These are phyloP conservation scores for Penicillium decumbens DNA, from an alignment of 2,329 filamentous ascomycete genomes.

Conservation along the genomic window DNA sequence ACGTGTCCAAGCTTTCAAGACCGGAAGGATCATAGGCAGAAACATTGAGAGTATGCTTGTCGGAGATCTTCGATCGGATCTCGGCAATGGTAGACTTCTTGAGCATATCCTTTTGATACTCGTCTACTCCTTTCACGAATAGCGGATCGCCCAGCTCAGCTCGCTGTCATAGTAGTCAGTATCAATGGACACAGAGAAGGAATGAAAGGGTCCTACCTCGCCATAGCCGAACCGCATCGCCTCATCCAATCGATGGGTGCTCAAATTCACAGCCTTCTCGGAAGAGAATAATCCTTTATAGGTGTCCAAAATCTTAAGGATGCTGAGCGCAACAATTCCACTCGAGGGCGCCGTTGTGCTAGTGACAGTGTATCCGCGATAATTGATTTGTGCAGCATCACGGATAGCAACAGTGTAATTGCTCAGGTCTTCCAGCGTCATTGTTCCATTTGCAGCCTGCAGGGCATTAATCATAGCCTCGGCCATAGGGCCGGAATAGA, in stretches of 20 bases:
- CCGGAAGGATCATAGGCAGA: conserved; percentile 67
- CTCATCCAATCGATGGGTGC: conserved; percentile 77
- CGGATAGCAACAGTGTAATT: conserved; percentile 65
- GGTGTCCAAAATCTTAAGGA: conserved; percentile 77
- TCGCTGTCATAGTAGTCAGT: conserved; percentile 45
- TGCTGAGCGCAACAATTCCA: conserved; percentile 68
- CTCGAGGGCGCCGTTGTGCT: conserved; percentile 66
- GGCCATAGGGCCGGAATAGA: conserved; percentile 69
- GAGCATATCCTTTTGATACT: conserved; percentile 66
- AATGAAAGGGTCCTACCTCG: conserved; percentile 28
- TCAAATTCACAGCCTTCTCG: conserved; percentile 55
- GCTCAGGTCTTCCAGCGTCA: conserved; percentile 72
- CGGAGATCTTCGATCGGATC: conserved; percentile 65
- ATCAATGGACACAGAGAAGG: background rate
- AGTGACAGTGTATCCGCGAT: conserved; percentile 66
- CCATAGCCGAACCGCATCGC: conserved; percentile 89
- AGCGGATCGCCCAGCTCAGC: conserved; percentile 75
- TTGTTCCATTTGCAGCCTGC: conserved; percentile 66
- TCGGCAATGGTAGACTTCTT: conserved; percentile 54
- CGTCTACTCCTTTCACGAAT: conserved; percentile 60
- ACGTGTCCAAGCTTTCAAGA: conserved; percentile 62
- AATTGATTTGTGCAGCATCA: conserved; percentile 58
- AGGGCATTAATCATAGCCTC: conserved; percentile 66
- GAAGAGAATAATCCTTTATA: conserved; percentile 62
- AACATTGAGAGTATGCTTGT: conserved; percentile 66